These are phyloP conservation scores for Schizosaccharomyces osmophilus DNA, from an alignment of 805 yeast species.

Conservation along the genomic window DNA sequence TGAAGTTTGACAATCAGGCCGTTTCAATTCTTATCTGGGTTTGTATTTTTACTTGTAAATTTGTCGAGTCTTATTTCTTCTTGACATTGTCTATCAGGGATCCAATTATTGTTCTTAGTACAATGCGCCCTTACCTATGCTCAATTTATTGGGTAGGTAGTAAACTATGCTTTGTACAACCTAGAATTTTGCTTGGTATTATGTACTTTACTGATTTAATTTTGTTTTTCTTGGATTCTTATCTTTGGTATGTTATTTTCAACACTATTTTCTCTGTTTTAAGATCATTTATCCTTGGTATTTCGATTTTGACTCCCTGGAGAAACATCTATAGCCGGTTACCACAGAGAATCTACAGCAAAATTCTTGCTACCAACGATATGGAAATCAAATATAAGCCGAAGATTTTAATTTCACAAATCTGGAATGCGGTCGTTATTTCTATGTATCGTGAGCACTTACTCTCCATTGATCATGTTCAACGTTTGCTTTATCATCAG, in stretches of 20 bases:
- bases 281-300: conserved; percentile 95
- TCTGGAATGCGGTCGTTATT: conserved; percentile 96
- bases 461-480: conserved; percentile 94
- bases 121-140: conserved; percentile 66
- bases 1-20: conserved; percentile 82
- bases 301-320: conserved; percentile 97
- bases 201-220: conserved; percentile 83
- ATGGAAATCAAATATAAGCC: conserved; percentile 98
- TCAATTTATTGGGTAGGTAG: conserved; percentile 80
- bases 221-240: conserved; percentile 94
- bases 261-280: conserved; percentile 92
- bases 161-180: conserved; percentile 59
- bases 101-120: conserved; percentile 74
- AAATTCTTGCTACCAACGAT: conserved; percentile 90
- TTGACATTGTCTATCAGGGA: conserved; percentile 74
- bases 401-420: conserved; percentile 89
- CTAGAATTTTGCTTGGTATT: conserved; percentile 70
- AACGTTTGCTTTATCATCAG: conserved; percentile 88
- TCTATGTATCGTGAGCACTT: conserved; percentile 99
- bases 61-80: conserved; percentile 75
- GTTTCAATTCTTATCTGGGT: conserved; percentile 83
- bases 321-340: conserved; percentile 91
- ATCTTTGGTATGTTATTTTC: conserved; percentile 91
- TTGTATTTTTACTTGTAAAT: conserved; percentile 71
- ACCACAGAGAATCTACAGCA: conserved; percentile 96